Percentiles rank a stretch among this genome's conserved stretches.
Conservation (phyloP, 352 stramenopile species). For the Peronospora destructor region DNA sequence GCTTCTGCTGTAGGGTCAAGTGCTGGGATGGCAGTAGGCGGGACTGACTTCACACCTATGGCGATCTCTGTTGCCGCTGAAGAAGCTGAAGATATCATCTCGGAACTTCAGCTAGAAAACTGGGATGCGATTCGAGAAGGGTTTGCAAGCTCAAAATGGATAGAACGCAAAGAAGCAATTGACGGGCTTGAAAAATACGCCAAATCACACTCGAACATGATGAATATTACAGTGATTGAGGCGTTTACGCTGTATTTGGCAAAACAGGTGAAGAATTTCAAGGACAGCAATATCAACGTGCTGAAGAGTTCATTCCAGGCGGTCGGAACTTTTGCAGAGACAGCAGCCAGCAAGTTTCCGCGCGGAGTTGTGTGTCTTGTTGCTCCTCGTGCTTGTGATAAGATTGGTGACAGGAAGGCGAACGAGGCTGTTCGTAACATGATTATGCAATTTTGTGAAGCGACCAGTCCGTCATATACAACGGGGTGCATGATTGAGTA, state of each 20-base stretch:
- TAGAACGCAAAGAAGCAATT: slow-evolving; percentile 72
- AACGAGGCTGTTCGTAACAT: slow-evolving; percentile 61
- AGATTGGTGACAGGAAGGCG: slow-evolving; percentile 77
- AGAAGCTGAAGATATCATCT: slow-evolving; percentile 58
- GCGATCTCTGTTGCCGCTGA: slow-evolving; percentile 53
- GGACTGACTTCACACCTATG: slow-evolving; percentile 55
- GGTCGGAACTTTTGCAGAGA: slow-evolving; percentile 63
- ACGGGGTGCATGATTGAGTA: slow-evolving; percentile 68
- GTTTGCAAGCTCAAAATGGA: slow-evolving; percentile 75
- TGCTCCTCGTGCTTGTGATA: slow-evolving; percentile 64
- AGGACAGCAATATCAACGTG: slow-evolving; percentile 87
- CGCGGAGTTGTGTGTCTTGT: slow-evolving; percentile 68
- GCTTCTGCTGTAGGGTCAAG: slow-evolving; percentile 10
- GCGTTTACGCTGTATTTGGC: slow-evolving; percentile 64
- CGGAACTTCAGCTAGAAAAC: slow-evolving; percentile 49
- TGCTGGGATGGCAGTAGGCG: slow-evolving; percentile 8
- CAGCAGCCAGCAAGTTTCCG: slow-evolving; percentile 51
- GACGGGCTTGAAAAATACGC: slow-evolving; percentile 61
- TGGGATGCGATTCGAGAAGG: slow-evolving; percentile 49
- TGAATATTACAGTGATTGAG: slow-evolving; percentile 65
- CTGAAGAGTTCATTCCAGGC: slow-evolving; percentile 81
- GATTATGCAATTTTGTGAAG: slow-evolving; percentile 73
- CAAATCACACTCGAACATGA: slow-evolving; percentile 36
- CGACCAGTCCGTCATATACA: slow-evolving; percentile 64
- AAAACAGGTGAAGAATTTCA: slow-evolving; percentile 81